phyloP scores from a whole-genome alignment of 78 protist genomes.

The Dictyostelium intermedium region DNA sequence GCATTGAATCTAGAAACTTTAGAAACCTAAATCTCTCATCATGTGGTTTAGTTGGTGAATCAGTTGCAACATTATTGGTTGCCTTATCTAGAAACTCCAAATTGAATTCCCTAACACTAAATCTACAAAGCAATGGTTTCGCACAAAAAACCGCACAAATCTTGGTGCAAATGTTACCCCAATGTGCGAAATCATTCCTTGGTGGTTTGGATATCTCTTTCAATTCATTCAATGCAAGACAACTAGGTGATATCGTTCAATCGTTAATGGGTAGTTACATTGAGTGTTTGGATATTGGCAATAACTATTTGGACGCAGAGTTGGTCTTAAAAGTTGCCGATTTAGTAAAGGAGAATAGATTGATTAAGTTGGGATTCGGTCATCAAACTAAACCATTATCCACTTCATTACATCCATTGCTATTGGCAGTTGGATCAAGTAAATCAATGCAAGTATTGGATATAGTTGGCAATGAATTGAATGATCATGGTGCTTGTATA shows the following conservation, averaged over 20 bases:
- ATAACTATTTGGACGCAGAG: constrained; percentile 14
- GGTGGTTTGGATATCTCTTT: constrained; percentile 26
- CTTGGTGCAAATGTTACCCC: not conserved
- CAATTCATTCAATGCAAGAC: constrained; percentile 16
- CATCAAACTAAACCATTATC: not conserved
- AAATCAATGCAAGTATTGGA: constrained; percentile 35
- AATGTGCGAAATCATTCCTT: not conserved
- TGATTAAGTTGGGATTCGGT: constrained; percentile 21
- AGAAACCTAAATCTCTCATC: constrained; percentile 4
- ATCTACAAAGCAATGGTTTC: constrained; percentile 23
- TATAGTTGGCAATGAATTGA: constrained; percentile 51
- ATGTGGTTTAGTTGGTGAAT: constrained; percentile 52
- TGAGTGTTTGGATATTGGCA: constrained; percentile 36
- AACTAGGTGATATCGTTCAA: constrained; percentile 23
- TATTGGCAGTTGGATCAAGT: not conserved
- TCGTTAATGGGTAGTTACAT: not conserved
- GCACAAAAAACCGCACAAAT: not conserved
- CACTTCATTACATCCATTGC: constrained; percentile 2
- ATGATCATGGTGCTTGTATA: constrained; percentile 74
- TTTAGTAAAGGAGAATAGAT: not conserved
- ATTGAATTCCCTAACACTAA: not conserved
- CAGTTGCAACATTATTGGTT: not conserved
- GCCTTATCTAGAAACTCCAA: not conserved
- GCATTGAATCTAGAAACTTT: not conserved
- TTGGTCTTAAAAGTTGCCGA: not conserved